Base-by-base conservation (phyloP, 2,329 filamentous ascomycete genomes). In the Arthrobotrys sphaeroides region DNA sequence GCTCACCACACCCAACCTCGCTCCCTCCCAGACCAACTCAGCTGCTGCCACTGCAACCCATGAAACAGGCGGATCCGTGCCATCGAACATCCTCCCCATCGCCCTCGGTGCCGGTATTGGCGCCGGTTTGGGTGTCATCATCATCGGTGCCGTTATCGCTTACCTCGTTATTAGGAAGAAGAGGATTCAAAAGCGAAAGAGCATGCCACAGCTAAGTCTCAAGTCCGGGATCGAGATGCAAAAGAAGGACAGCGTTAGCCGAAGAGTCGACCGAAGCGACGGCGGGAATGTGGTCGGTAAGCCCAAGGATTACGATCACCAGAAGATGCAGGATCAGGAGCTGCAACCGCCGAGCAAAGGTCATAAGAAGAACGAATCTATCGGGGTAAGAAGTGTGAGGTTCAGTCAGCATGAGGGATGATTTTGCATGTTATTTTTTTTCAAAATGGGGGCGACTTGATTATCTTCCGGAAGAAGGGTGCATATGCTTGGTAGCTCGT, bases 141-240 rank as follows among this genome's bases (percentile, higher is more conserved):
- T 75, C 33, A 75, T 75, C 22, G 45, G 42, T 16, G 28, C 53
- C 26, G 72, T 62, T 1, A 69, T 75, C 57, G 72, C 57, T 7
- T 75, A 75, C 38, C 55, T 75, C 42, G 72, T 75, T 24, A 69
- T 75, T 59, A 64, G 64, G 31, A 75, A 69, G 72, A 75, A 55
- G 72, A 68, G 33, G 49, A 68, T 75, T 12, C 36, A 38, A 28
- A 69, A 68, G 33, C 72, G 72, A 59, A 16, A 75, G 59, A 75
- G 72, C 64, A 69, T 69, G 57, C 57, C 49, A 16, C 26, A 28
- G 5, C 20, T 73, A 12, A 16, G 33, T 1, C 51, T 73, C 40
- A 66, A 61, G 42, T n/a, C 55, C 1, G 62, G 62, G 6, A 36
- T 69, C 5, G 72, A 67, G 33, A 69, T 64, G 36, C 38, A 69